Conservation (phyloP, 768 basidiomycete species). For the Tricholoma bakamatsutake region DNA sequence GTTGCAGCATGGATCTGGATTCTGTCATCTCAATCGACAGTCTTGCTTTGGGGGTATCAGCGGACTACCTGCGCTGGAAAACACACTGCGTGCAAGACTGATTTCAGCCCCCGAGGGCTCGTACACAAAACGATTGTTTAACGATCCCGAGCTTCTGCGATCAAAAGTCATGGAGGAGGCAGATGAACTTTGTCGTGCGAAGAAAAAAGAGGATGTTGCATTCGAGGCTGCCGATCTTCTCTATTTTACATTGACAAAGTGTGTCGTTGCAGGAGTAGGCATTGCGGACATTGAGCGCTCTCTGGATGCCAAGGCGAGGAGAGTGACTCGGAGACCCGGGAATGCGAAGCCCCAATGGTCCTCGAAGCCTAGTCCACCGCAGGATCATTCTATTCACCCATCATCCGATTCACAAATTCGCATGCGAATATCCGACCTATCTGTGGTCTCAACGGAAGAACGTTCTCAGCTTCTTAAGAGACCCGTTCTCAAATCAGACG, state of each 20-base stretch:
- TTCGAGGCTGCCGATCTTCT: slow-evolving; percentile 95
- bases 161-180: slow-evolving; percentile 99
- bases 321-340: slow-evolving; percentile 81
- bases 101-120: slow-evolving; percentile 80
- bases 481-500: slow-evolving; percentile 81
- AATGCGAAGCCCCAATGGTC: slow-evolving; percentile 87
- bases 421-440: slow-evolving; percentile 71
- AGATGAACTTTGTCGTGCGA: slow-evolving; percentile 86
- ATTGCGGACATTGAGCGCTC: slow-evolving; percentile 80
- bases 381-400: slow-evolving; percentile 14
- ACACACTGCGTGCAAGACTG: slow-evolving; percentile 66
- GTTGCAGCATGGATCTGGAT: slow-evolving; percentile 83
- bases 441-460: slow-evolving; percentile 39
- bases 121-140: slow-evolving; percentile 86
- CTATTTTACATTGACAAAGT: slow-evolving; percentile 87
- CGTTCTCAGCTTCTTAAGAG: slow-evolving; percentile 73
- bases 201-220: slow-evolving; percentile 74
- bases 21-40: slow-evolving; percentile 84
- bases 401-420: slow-evolving; percentile 47
- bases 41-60: slow-evolving; percentile 84
- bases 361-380: slow-evolving; percentile 19
- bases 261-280: slow-evolving; percentile 75
- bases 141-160: slow-evolving; percentile 70
- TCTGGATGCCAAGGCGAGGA: slow-evolving; percentile 80
- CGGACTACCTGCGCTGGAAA: slow-evolving; percentile 81